A percentile compares a stretch with the other conserved stretches of the same genome.
Evolutionary conservation across 345 rosid species (phyloP).

Genomic region (Acer saccharum): DNA sequence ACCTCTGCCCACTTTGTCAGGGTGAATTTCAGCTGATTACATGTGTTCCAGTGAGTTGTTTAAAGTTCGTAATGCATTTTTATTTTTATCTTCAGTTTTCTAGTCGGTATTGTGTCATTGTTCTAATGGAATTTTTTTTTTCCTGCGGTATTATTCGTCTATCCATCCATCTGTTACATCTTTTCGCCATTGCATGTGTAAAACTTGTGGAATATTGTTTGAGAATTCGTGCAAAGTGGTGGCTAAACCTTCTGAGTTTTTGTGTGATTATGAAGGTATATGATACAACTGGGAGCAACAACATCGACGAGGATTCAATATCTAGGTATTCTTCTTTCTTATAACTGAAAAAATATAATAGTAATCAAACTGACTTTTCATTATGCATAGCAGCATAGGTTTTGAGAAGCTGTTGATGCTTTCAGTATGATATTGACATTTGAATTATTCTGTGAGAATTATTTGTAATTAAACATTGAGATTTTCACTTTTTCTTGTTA

Average conservation of each 20-base stretch:
- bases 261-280: slow-evolving; percentile 64
- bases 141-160: not conserved
- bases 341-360: not conserved
- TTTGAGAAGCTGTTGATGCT: not conserved
- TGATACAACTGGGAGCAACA: slow-evolving; percentile 81
- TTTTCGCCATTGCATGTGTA: slow-evolving; percentile 11
- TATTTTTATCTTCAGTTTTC: not conserved
- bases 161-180: not conserved
- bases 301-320: slow-evolving; percentile 62
- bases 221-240: slow-evolving; percentile 21
- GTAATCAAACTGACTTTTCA: not conserved
- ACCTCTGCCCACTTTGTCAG: slow-evolving; percentile 97
- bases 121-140: not conserved
- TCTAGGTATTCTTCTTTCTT: slow-evolving; percentile 55
- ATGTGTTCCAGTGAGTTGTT: slow-evolving; percentile 87
- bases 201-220: slow-evolving; percentile 22
- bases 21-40: slow-evolving; percentile 94
- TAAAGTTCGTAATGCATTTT: not conserved
- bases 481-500: not conserved
- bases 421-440: slow-evolving; percentile 4
- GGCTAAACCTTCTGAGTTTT: slow-evolving; percentile 22
- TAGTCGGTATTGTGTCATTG: not conserved
- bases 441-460: not conserved
- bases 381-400: not conserved
- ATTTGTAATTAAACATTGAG: slow-evolving; percentile 8